phyloP scores from a whole-genome alignment of 345 rosid species.

The Firmiana major region DNA sequence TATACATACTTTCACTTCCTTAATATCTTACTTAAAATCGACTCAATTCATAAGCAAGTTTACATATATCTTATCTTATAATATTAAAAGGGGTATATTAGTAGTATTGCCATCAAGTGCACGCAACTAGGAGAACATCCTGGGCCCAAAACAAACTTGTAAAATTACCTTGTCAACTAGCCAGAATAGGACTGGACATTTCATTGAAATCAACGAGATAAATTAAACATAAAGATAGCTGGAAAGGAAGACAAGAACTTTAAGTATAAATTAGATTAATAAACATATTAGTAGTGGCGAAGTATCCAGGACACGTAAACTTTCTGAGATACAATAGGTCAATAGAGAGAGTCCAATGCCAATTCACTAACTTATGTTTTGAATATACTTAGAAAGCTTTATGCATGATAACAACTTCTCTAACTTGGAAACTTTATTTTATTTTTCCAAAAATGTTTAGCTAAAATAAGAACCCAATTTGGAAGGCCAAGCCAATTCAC shows the following conservation, averaged over 20 bases:
- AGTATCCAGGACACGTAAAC: not conserved
- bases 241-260: too few relatives aligned
- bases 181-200: too few relatives aligned
- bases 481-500: too few relatives aligned
- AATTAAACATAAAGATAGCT: too few relatives aligned
- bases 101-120: not conserved
- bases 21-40: too few relatives aligned
- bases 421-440: not conserved
- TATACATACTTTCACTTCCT: too few relatives aligned
- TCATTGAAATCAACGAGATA: too few relatives aligned
- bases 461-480: too few relatives aligned
- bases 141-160: not conserved
- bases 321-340: slow-evolving; percentile 7
- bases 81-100: not conserved
- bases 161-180: not conserved
- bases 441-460: not conserved
- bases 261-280: too few relatives aligned
- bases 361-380: slow-evolving; percentile 3
- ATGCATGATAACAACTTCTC: not conserved
- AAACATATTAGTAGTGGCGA: too few relatives aligned
- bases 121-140: not conserved
- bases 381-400: not conserved
- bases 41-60: too few relatives aligned
- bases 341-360: slow-evolving; percentile 14
- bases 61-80: too few relatives aligned